Evolutionary conservation across 2,329 filamentous ascomycete species (phyloP).

Genomic region (Aureobasidium uvarum): DNA sequence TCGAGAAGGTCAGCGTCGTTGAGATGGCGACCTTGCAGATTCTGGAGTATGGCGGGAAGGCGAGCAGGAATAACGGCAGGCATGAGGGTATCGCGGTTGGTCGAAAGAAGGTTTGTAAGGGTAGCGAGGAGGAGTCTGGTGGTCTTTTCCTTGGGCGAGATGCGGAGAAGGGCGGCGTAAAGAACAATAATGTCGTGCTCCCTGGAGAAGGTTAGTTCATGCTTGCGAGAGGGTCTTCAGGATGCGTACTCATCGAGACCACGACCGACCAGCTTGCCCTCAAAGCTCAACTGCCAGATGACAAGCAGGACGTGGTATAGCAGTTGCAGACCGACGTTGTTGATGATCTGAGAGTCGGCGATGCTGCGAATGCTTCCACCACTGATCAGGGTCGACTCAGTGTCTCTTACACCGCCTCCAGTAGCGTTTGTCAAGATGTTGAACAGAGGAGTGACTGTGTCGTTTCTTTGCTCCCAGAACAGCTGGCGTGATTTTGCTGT

Average conservation of each 20-base stretch:
- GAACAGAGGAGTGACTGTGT: conserved; percentile 78
- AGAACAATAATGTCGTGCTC: conserved; percentile 90
- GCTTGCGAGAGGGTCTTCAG: conserved; percentile 28
- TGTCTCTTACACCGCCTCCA: conserved; percentile 62
- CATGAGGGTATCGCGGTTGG: conserved; percentile 65
- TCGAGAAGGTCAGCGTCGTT: conserved; percentile 55
- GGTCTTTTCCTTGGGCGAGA: conserved; percentile 97
- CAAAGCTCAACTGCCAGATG: conserved; percentile 95
- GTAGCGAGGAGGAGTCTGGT: conserved; percentile 88
- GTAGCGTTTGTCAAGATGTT: conserved; percentile 75
- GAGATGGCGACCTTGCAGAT: conserved; percentile 54
- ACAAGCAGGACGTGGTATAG: conserved; percentile 92
- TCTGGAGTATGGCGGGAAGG: conserved; percentile 63
- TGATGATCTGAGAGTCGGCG: conserved; percentile 62
- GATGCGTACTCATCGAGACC: conserved; percentile 77
- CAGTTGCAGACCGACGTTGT: conserved; percentile 86
- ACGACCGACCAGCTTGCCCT: conserved; percentile 66
- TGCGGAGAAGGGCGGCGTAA: conserved; percentile 85
- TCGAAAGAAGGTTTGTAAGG: conserved; percentile 79
- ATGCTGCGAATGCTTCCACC: conserved; percentile 51
- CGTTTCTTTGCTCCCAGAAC: conserved; percentile 87
- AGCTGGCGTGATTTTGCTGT: conserved; percentile 70
- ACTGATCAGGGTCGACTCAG: conserved; percentile 58
- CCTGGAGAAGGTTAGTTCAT: conserved; percentile 47
- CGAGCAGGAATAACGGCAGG: conserved; percentile 84